Base-by-base conservation (phyloP, 2,329 filamentous ascomycete genomes). In the Chaetomiaceae sp. region DNA sequence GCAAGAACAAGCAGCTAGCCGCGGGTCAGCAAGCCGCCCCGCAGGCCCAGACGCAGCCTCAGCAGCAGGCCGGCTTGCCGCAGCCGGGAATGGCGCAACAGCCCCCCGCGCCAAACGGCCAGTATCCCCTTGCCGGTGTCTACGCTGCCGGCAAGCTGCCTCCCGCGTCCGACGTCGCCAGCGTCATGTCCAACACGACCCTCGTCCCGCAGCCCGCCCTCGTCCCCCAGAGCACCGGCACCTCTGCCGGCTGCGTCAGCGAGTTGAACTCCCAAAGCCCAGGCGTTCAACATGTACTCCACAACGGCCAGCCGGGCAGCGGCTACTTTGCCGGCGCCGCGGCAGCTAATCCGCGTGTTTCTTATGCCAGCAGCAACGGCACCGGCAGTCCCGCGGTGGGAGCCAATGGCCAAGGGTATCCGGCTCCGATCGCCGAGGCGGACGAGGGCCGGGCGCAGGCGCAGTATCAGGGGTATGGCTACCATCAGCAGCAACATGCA, bases 1-100 rank as follows among this genome's bases (percentile, higher is more conserved):
- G 57, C 6, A 63, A 61, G 51, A 63, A 53, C 33, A 63, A 57
- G 56, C 37, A 53, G 29, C 54, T 56, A 1, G 33, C 33, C 17
- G 31, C 34, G 9, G 33, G 25, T 6, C 47, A 51, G 29, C 36
- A 25, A 19, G 14, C 39, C 2, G 20, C 29, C 14, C 33, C 12
- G 27, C 57, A 29, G 17, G 50, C 20, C 22, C 39, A 31, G 19
- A 27, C 14, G 34, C 49, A 14, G 25, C 31, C 15, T n/a, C 38
- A 34, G 25, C 44, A 27, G 38, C 47, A 23, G 8, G 19, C 38
- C 15, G 39, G 23, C 36, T 40, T 40, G 7, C 38, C 45, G 20
- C 53, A 51, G 27, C 52, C 43, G 8, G 44, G 20, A 2, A 50
- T 43, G 51, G 44, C 38, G 44, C 54, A 53, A 36, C 51, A 56